A percentile compares a stretch with the other conserved stretches of the same genome.
Conservation (phyloP, 2,329 filamentous ascomycete genomes). For the Trichoderma brevicompactum region DNA sequence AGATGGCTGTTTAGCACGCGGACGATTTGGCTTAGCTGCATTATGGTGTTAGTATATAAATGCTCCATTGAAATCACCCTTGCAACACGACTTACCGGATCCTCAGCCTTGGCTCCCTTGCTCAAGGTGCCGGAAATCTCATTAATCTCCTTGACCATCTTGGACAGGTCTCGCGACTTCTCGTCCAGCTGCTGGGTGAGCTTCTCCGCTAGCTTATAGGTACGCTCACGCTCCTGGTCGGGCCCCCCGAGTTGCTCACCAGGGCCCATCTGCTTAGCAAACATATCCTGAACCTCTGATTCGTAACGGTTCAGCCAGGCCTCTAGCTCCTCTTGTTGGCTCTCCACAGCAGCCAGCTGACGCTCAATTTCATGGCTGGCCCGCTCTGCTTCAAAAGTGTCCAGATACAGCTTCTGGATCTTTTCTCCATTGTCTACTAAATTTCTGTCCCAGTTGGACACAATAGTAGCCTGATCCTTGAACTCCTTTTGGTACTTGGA, state of each 20-base stretch:
- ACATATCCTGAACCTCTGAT: constrained; percentile 85
- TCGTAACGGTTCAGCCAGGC: constrained; percentile 91
- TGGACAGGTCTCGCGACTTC: constrained; percentile 88
- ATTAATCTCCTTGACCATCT: constrained; percentile 99
- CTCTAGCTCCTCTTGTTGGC: constrained; percentile 88
- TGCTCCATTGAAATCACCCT: constrained; percentile 31
- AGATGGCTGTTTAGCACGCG: constrained; percentile 93
- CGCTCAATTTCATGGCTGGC: constrained; percentile 93
- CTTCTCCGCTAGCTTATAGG: constrained; percentile 94
- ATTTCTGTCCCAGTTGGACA: constrained; percentile 88
- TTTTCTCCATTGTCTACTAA: constrained; percentile 94
- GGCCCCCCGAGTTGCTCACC: constrained; percentile 80
- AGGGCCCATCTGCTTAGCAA: constrained; percentile 75
- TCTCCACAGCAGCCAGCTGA: constrained; percentile 85
- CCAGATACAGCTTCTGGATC: constrained; percentile 89
- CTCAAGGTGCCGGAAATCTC: constrained; percentile 84
- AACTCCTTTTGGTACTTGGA: constrained; percentile 98
- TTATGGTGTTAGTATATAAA: neutral
- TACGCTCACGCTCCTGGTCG: constrained; percentile 93
- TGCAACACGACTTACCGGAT: constrained; percentile 67
- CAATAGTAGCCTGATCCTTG: constrained; percentile 83
- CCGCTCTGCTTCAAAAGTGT: constrained; percentile 90
- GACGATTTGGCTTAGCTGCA: constrained; percentile 88
- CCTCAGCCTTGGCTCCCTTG: constrained; percentile 86
- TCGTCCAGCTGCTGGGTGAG: constrained; percentile 88